Evolutionary conservation across 768 basidiomycete genomes (phyloP).

Genomic region (Strobilomyces echinocephalus): DNA sequence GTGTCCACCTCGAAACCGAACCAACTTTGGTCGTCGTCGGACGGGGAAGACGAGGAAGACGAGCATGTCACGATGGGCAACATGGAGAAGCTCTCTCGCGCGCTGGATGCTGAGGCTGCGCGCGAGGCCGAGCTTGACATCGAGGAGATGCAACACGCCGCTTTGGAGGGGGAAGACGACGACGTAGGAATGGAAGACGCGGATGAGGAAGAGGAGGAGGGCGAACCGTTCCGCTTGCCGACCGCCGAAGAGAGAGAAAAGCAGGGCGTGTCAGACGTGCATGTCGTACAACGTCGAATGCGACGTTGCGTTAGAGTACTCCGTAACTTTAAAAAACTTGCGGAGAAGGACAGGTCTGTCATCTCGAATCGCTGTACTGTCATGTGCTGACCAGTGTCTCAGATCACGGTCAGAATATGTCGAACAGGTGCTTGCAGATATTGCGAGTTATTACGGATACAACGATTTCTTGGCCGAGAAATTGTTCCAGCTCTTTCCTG

Average conservation of each 20-base stretch:
- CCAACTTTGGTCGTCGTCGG: slow-evolving; percentile 36
- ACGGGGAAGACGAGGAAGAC: slow-evolving; percentile 42
- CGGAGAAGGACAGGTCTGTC: slow-evolving; percentile 57
- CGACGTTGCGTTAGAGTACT: slow-evolving; percentile 70
- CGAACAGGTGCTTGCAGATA: slow-evolving; percentile 82
- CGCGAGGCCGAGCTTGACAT: slow-evolving; percentile 66
- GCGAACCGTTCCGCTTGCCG: slow-evolving; percentile 56
- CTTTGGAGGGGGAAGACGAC: slow-evolving; percentile 43
- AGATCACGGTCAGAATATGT: slow-evolving; percentile 90
- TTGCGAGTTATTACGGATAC: slow-evolving; percentile 95
- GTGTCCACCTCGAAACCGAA: slow-evolving; percentile 13
- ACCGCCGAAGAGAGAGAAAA: slow-evolving; percentile 72
- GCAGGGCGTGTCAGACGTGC: slow-evolving; percentile 62
- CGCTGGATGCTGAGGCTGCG: slow-evolving; percentile 62
- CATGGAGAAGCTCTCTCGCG: slow-evolving; percentile 77
- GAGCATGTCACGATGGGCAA: slow-evolving; percentile 69
- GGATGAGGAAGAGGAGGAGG: slow-evolving; percentile 34
- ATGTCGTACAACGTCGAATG: slow-evolving; percentile 75
- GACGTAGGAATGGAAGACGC: slow-evolving; percentile 40
- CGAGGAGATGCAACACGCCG: slow-evolving; percentile 60
- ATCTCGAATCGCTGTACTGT: slow-evolving; percentile 3
- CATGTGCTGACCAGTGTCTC: slow-evolving; percentile 5
- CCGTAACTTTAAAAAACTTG: slow-evolving; percentile 64
- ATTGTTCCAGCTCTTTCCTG: slow-evolving; percentile 88
- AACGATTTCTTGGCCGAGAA: slow-evolving; percentile 94